Conservation (phyloP, 192 early-diverging fungal genomes). For the Entomortierella beljakovae region DNA sequence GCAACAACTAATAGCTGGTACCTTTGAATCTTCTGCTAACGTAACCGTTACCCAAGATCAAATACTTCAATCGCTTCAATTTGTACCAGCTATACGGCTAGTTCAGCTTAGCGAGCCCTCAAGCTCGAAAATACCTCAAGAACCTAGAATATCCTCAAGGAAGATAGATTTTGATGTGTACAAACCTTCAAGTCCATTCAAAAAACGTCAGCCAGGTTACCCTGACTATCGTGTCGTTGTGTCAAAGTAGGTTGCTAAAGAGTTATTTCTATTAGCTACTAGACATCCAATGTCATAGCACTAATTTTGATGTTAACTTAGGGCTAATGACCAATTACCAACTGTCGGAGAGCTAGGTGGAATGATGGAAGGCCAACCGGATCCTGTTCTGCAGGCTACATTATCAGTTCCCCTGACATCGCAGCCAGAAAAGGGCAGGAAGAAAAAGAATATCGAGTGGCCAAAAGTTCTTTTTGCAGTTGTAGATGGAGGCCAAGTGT, state of each 20-base stretch:
- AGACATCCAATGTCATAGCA: too few relatives aligned
- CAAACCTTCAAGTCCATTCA: constrained; percentile 54
- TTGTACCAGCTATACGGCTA: constrained; percentile 38
- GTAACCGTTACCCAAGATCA: constrained; percentile 18
- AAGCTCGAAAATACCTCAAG: not conserved
- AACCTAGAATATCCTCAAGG: not conserved
- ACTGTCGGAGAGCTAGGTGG: constrained; percentile 5
- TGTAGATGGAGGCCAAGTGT: constrained; percentile 42
- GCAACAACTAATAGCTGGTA: too few relatives aligned
- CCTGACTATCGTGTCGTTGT: constrained; percentile 61
- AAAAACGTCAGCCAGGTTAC: constrained; percentile 59
- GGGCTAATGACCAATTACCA: not conserved
- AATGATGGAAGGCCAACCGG: constrained; percentile 14
- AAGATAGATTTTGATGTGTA: constrained; percentile 59
- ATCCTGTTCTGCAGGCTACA: not conserved
- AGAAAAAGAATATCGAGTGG: constrained; percentile 17
- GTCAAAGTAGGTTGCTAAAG: constrained; percentile 26
- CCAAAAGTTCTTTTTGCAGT: constrained; percentile 43
- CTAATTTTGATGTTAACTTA: not conserved
- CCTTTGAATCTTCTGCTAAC: not conserved
- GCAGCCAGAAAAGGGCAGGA: constrained; percentile 17
- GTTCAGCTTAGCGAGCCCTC: not conserved
- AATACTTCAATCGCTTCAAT: constrained; percentile 45
- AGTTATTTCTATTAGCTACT: not conserved
- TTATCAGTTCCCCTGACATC: not conserved